phyloP scores from a whole-genome alignment of 2,329 filamentous ascomycete species.

The Verticillium alfalfae region DNA sequence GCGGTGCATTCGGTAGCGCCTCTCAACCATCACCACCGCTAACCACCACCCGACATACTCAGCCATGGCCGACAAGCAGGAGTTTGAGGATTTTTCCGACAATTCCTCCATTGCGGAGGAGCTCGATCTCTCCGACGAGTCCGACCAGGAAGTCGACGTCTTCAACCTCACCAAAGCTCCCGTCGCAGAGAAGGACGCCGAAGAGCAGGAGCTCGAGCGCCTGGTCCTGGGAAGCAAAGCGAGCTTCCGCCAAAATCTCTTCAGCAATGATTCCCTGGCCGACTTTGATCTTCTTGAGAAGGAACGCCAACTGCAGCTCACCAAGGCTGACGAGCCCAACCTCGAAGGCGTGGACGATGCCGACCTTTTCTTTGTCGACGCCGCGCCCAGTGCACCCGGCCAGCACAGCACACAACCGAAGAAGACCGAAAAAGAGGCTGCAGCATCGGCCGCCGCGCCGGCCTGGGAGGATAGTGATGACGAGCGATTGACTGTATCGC shows the following conservation, averaged over 20 bases:
- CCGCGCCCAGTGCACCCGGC: slow-evolving; percentile 34
- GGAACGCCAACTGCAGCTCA: slow-evolving; percentile 25
- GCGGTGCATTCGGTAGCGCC: not conserved
- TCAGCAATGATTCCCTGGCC: slow-evolving; percentile 40
- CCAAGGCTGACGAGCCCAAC: slow-evolving; percentile 28
- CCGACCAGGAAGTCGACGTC: slow-evolving; percentile 18
- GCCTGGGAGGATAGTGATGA: slow-evolving; percentile 97
- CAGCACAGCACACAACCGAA: slow-evolving; percentile 22
- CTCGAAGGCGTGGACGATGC: slow-evolving; percentile 66
- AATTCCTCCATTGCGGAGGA: slow-evolving; percentile 11
- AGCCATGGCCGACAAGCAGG: slow-evolving; percentile 12
- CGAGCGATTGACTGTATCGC: slow-evolving; percentile 76
- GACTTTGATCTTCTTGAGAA: slow-evolving; percentile 20
- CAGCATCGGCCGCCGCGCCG: slow-evolving; percentile 27
- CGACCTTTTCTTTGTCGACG: slow-evolving; percentile 82
- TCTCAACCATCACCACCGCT: not conserved
- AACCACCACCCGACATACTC: slow-evolving; percentile 1
- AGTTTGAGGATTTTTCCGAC: slow-evolving; percentile 11
- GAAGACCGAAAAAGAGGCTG: slow-evolving; percentile 8
- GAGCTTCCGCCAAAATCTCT: slow-evolving; percentile 74
- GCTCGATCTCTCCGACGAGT: slow-evolving; percentile 8
- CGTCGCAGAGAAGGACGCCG: slow-evolving; percentile 64
- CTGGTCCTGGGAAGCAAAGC: slow-evolving; percentile 82
- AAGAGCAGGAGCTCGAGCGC: slow-evolving; percentile 80
- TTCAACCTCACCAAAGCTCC: slow-evolving; percentile 14